A percentile compares a stretch with the other conserved stretches of the same genome.
Evolutionary conservation across 192 early-diverging fungal genomes (phyloP).

Genomic region (Linnemannia zychae): DNA sequence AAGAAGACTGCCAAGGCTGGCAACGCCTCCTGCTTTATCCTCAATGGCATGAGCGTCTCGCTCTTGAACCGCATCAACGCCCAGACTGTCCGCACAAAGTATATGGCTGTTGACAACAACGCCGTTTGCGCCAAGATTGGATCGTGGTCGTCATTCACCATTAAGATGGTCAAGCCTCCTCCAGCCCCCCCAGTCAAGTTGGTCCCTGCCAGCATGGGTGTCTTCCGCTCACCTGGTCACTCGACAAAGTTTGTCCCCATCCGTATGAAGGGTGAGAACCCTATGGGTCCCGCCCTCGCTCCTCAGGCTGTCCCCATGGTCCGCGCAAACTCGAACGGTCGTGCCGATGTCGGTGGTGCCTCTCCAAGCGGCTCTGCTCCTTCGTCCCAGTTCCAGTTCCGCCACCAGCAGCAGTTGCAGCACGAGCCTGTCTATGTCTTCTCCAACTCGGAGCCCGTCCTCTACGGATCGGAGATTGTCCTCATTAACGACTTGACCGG

Average conservation of each 20-base stretch:
- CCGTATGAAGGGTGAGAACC: conserved; percentile 50
- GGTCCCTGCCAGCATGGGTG: conserved; percentile 36
- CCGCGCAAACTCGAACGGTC: conserved; percentile 12
- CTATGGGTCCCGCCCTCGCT: not conserved
- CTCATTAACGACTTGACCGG: conserved; percentile 75
- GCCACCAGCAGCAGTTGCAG: conserved; percentile 44
- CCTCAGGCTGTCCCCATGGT: conserved; percentile 24
- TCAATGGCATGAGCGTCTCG: conserved; percentile 82
- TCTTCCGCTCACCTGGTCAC: conserved; percentile 30
- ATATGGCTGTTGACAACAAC: conserved; percentile 74
- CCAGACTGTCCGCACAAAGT: conserved; percentile 92
- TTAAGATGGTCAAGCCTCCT: conserved; percentile 61
- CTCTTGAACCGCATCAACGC: conserved; percentile 93
- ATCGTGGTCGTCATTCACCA: conserved; percentile 74
- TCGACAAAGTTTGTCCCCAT: conserved; percentile 58
- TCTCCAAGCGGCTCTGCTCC: conserved; percentile 3
- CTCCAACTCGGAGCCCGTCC: conserved; percentile 62
- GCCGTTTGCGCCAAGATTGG: conserved; percentile 73
- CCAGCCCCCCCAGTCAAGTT: conserved; percentile 41
- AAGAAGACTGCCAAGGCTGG: conserved; percentile 91
- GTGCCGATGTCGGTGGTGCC: not conserved
- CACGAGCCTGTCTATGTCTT: conserved; percentile 42
- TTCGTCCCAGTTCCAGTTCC: conserved; percentile 37
- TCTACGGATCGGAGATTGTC: conserved; percentile 83
- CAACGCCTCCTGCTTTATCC: conserved; percentile 82